These are phyloP conservation scores for Ailanthus altissimus DNA, from an alignment of 345 rosid genomes.

Conservation along the genomic window DNA sequence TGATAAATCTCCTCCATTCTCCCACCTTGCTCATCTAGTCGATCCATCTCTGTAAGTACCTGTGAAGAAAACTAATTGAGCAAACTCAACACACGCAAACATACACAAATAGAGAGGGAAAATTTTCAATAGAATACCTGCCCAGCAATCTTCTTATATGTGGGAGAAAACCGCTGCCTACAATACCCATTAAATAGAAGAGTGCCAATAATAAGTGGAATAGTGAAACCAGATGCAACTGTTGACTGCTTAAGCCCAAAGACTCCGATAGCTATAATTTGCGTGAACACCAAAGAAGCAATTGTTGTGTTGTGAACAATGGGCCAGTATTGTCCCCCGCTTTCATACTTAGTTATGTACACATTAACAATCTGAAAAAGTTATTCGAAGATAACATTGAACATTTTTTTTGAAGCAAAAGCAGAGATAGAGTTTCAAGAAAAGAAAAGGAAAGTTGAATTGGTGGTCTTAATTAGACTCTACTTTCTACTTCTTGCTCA, in stretches of 20 bases:
- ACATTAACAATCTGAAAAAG: conserved; percentile 75
- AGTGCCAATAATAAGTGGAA: conserved; percentile 68
- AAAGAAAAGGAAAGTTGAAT: neutral
- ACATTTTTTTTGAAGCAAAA: neutral
- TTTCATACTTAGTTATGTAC: conserved; percentile 66
- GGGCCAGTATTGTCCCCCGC: conserved; percentile 90
- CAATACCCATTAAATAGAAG: conserved; percentile 83
- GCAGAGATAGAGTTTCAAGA: too few species aligned
- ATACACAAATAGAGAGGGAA: conserved; percentile 1
- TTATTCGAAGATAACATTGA: neutral
- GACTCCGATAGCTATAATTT: conserved; percentile 80
- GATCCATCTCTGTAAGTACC: conserved; percentile 86
- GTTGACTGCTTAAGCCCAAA: conserved; percentile 75
- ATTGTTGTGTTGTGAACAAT: conserved; percentile 79
- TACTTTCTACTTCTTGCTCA: neutral
- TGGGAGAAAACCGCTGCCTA: conserved; percentile 66
- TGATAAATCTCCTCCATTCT: conserved; percentile 49
- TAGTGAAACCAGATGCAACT: conserved; percentile 70
- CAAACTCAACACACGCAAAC: conserved; percentile 9
- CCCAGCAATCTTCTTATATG: conserved; percentile 62
- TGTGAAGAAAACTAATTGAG: conserved; percentile 32
- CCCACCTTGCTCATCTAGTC: conserved; percentile 63
- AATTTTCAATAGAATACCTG: conserved; percentile 45
- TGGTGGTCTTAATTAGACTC: neutral
- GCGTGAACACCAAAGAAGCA: conserved; percentile 80